Evolutionary conservation across 73 alveolate genomes (phyloP).

Genomic region (Tetrahymena thermophila): DNA sequence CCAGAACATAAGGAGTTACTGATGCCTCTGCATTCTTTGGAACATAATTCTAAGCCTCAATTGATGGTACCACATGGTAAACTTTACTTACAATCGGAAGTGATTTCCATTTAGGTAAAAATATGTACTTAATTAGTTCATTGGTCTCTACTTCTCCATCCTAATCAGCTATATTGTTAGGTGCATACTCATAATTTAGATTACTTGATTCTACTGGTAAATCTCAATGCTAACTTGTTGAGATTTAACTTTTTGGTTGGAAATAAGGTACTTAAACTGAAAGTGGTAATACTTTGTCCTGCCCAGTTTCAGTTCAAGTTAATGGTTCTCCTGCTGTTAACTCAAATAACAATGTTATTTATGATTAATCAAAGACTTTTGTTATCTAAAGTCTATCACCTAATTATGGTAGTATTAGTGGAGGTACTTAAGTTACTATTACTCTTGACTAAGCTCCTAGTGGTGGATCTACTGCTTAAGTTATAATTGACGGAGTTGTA

Average conservation of each 20-base stretch:
- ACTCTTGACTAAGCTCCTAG: constrained; percentile 19
- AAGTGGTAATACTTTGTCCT: neutral
- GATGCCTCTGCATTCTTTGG: constrained; percentile 20
- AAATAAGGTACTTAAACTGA: neutral
- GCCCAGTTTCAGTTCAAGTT: constrained; percentile 7
- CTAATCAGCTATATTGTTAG: neutral
- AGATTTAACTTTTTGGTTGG: constrained; percentile 25
- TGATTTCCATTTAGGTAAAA: constrained; percentile 25
- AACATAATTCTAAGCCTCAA: constrained; percentile 12
- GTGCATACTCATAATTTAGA: neutral
- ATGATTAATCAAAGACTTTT: neutral
- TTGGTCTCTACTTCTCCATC: neutral
- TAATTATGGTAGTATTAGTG: neutral
- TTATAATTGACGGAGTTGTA: constrained; percentile 48
- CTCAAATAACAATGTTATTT: neutral
- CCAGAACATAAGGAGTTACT: constrained; percentile 5
- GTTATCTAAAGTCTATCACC: neutral
- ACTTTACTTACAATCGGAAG: constrained; percentile 5
- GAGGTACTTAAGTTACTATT: neutral
- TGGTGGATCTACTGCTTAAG: constrained; percentile 11
- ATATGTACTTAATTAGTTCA: constrained; percentile 16
- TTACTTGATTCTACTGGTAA: constrained; percentile 18
- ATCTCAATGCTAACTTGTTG: constrained; percentile 32
- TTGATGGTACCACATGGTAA: constrained; percentile 17
- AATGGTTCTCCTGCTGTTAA: neutral